Evolutionary conservation across 2,329 filamentous ascomycete genomes (phyloP), one percentile per base, ranked within the genome.

Genomic region (Monilinia vaccinii-corymbosi): DNA sequence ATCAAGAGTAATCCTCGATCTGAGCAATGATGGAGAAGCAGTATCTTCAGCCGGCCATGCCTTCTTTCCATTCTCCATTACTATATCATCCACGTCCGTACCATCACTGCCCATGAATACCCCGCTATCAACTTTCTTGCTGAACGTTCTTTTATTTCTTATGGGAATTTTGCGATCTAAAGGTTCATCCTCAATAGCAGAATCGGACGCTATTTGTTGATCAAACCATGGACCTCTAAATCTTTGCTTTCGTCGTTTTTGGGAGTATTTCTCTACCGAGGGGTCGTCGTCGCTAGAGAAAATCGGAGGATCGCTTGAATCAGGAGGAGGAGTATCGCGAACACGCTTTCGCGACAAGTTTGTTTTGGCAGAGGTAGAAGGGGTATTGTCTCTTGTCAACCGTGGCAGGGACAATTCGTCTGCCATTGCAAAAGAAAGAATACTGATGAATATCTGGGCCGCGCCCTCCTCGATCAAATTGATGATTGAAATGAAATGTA

Each of bases 231-330:
- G 79, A 4, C 87, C 87, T 47, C 82, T 75, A 63, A 86, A 85
- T 52, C 81, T 79, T 66, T 77, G 79, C 75, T 88, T 89, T 62
- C 80, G 79, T 64, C 79, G 77, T 31, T 78, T 75, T 51, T 80
- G 75, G 28, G 77, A 74, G 68, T 88, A 88, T 66, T 86, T 86
- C 62, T 88, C 84, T 51, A 85, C 71, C 1, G 81, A 80, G 3
- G 84, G 83, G 60, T 88, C 86, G 67, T 89, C 86, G 61, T 90
- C 87, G 70, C 84, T 86, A 4, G 85, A 89, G 72, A 90, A 90
- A 31, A 89, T 72, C 52, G 84, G 80, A 4, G 86, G 85, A 67
- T 90, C 87, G 69, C 87, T 89, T 23, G 85, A 89, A 64, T 80
- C 74, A 42, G 75, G 65, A 50, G 68, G 68, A 34, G 65, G 66